phyloP scores from a whole-genome alignment of 768 basidiomycete genomes.

The Boletus sp. region DNA sequence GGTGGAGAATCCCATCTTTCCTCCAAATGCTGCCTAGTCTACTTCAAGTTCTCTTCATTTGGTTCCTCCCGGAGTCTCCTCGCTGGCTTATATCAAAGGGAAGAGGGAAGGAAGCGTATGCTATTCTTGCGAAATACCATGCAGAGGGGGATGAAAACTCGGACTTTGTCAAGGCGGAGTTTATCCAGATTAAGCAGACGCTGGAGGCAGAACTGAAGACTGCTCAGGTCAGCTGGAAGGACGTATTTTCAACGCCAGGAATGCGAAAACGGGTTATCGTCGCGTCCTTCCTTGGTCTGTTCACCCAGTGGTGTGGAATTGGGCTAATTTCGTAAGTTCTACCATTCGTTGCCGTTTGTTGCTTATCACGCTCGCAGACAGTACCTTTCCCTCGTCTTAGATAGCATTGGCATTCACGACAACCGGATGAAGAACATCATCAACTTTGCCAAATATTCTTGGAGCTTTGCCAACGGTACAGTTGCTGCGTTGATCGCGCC shows the following conservation, averaged over 20 bases:
- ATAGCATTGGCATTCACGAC: constrained; percentile 20
- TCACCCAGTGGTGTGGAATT: constrained; percentile 13
- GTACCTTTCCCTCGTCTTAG: constrained; percentile 11
- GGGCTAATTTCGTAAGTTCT: constrained; percentile 7
- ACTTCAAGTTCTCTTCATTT: constrained; percentile 53
- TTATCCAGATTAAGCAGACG: constrained; percentile 52
- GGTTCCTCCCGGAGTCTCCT: constrained; percentile 61
- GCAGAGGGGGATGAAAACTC: constrained; percentile 52
- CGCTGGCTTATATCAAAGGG: constrained; percentile 62
- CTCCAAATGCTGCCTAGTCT: constrained; percentile 53
- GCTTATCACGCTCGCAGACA: constrained; percentile 4
- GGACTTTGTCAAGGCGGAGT: constrained; percentile 58
- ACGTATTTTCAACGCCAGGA: constrained; percentile 7
- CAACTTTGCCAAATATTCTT: constrained; percentile 10
- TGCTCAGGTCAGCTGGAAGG: background rate
- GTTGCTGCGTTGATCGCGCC: constrained; percentile 4
- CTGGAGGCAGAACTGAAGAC: constrained; percentile 32
- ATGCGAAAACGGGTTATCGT: constrained; percentile 16
- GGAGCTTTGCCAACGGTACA: constrained; percentile 9
- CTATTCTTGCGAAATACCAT: constrained; percentile 53
- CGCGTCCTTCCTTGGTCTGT: constrained; percentile 13
- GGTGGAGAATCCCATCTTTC: constrained; percentile 65
- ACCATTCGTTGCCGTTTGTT: fast-evolving
- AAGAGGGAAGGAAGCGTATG: constrained; percentile 45
- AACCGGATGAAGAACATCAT: constrained; percentile 16